A percentile compares a stretch with the other conserved stretches of the same genome.
These are phyloP conservation scores for Hanseniaspora guilliermondii DNA, from an alignment of 805 yeast species.

Conservation along the genomic window DNA sequence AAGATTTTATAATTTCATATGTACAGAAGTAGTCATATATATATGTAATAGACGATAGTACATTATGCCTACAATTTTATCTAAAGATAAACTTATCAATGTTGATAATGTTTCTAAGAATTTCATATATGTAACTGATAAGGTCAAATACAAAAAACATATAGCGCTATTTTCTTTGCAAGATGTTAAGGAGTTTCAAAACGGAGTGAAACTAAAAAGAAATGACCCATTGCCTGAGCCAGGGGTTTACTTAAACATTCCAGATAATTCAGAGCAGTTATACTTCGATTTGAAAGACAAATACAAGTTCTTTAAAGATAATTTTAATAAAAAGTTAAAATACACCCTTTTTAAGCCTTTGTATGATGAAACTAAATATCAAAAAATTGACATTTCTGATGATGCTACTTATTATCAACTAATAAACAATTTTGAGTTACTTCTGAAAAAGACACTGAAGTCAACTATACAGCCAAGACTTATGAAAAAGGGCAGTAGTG, in stretches of 20 bases:
- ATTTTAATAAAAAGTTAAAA: conserved; percentile 8
- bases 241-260: background rate
- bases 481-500: conserved; percentile 10
- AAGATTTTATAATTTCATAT: background rate
- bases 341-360: conserved; percentile 12
- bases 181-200: background rate
- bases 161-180: background rate
- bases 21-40: background rate
- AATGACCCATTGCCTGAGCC: conserved; percentile 7
- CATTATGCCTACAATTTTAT: background rate
- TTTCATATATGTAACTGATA: background rate
- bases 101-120: background rate
- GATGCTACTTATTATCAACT: background rate
- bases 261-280: background rate
- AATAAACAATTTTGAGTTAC: background rate
- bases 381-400: background rate
- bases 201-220: background rate
- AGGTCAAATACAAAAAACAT: background rate
- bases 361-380: background rate
- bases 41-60: background rate
- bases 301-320: background rate
- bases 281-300: background rate
- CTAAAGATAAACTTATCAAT: conserved; percentile 1
- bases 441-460: background rate
- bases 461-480: conserved; percentile 7